Base-by-base conservation (phyloP, 495 filamentous ascomycete species). In the Penicillium pulvis region DNA sequence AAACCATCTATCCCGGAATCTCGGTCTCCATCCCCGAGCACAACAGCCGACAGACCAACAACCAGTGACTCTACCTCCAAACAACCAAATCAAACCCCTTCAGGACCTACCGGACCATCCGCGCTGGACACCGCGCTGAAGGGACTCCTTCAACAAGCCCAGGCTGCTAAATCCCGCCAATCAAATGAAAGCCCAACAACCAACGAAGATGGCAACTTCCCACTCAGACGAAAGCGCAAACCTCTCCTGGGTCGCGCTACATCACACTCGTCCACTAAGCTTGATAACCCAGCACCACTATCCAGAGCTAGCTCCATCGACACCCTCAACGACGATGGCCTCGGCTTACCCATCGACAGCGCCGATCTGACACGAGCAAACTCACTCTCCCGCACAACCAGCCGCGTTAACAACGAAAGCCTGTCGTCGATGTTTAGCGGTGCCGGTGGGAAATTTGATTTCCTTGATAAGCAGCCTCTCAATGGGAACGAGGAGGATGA, bases 291-390 rank as follows among this genome's bases (percentile, higher is more conserved):
- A 11, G 47, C 26, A 2, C 41, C 61, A 19, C 60, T 66, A 51
- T 81, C 78, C 26, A 79, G 79, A 43, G 81, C 80, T 43, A 82
- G 80, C 68, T 82, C 79, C 33, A 76, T 82, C 55, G 81, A 82
- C 52, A 82, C 80, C 10, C 65, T 82, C n/a, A 82, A 83, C 58
- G 81, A 80, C 31, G 81, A 83, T 50, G 81, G 81, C 16, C 65
- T 77, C 31, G 81, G 80, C 24, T 78, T 72, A 45, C 72, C 75
- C 14, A 51, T 81, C 10, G 79, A 80, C 46, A 74, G 71, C 30
- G 62, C 64, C 23, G 59, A 71, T 19, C 59, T 47, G 19, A 69
- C 68, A 1, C 65, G 76, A 43, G 68, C 65, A n/a, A 70, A 69
- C 9, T 69, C 70, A 16, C 42, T 63, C 14, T 63, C 70, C 8